Evolutionary conservation across 352 stramenopile genomes (phyloP).

Genomic region (Globisporangium uncinulatum): DNA sequence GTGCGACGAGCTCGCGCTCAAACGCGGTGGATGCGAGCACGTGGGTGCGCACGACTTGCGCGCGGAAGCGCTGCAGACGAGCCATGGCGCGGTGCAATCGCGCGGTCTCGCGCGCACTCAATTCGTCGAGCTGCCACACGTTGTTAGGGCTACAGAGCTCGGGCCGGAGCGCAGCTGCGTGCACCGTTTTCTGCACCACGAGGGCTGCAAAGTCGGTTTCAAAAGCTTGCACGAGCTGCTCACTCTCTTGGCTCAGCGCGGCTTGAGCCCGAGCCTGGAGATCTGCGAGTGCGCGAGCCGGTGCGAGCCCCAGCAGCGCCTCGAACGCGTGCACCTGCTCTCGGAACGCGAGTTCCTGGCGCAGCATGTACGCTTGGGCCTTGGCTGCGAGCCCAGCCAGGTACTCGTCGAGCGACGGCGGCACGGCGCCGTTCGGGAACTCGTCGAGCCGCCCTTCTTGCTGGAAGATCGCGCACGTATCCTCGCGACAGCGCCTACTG

Average conservation of each 20-base stretch:
- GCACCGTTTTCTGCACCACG: conserved; percentile 37
- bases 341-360: conserved; percentile 48
- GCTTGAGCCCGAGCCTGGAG: conserved; percentile 25
- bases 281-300: conserved; percentile 35
- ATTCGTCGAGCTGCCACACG: conserved; percentile 27
- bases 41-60: conserved; percentile 27
- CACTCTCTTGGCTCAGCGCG: conserved; percentile 11
- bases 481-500: conserved; percentile 44
- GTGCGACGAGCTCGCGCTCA: conserved; percentile 40
- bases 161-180: conserved; percentile 55
- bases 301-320: conserved; percentile 48
- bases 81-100: conserved; percentile 28
- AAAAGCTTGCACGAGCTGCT: conserved; percentile 17
- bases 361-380: conserved; percentile 40
- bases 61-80: conserved; percentile 24
- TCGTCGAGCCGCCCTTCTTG: conserved; percentile 66
- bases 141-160: conserved; percentile 78
- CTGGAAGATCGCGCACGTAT: conserved; percentile 45
- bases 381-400: conserved; percentile 56
- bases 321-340: conserved; percentile 59
- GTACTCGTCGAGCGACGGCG: conserved; percentile 71
- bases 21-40: conserved; percentile 27
- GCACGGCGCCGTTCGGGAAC: conserved; percentile 51
- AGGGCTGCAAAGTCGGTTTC: conserved; percentile 28
- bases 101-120: conserved; percentile 49